These are phyloP conservation scores for Daldinia eschscholtzii DNA, from an alignment of 2,329 filamentous ascomycete species.

Conservation along the genomic window DNA sequence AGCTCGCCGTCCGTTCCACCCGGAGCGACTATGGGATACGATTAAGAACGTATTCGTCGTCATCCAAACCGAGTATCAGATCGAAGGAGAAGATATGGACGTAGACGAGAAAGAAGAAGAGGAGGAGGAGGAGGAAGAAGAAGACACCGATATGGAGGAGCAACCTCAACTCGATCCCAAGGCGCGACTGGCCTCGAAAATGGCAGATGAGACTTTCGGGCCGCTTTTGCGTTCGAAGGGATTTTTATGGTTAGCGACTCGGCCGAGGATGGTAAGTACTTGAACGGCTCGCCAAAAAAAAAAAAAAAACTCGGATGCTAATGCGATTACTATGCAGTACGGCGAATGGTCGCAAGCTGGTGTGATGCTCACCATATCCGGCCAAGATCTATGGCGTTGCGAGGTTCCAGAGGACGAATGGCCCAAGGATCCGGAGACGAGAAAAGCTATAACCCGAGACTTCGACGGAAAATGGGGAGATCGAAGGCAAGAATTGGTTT, in stretches of 20 bases:
- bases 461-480: constrained; percentile 74
- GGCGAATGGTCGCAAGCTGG: constrained; percentile 75
- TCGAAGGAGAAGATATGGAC: constrained; percentile 47
- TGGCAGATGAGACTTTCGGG: constrained; percentile 63
- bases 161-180: constrained; percentile 49
- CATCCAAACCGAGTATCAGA: constrained; percentile 60
- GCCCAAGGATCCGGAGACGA: constrained; percentile 62
- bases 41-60: constrained; percentile 64
- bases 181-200: constrained; percentile 66
- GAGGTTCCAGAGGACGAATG: constrained; percentile 67
- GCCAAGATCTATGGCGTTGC: constrained; percentile 70
- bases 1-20: constrained; percentile 66
- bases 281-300: too few relatives aligned
- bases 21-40: constrained; percentile 59
- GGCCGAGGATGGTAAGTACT: neutral
- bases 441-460: constrained; percentile 63
- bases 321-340: constrained; percentile 49
- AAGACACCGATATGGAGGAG: constrained; percentile 46
- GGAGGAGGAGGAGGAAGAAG: constrained; percentile 52
- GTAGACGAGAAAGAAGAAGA: constrained; percentile 50
- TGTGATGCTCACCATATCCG: constrained; percentile 71
- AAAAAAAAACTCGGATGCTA: constrained; percentile 14
- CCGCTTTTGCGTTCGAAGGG: constrained; percentile 74
- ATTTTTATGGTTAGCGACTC: constrained; percentile 66
- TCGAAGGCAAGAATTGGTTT: constrained; percentile 77